Conservation (phyloP, 2,329 filamentous ascomycete species). For the Albifimbria verrucaria region DNA sequence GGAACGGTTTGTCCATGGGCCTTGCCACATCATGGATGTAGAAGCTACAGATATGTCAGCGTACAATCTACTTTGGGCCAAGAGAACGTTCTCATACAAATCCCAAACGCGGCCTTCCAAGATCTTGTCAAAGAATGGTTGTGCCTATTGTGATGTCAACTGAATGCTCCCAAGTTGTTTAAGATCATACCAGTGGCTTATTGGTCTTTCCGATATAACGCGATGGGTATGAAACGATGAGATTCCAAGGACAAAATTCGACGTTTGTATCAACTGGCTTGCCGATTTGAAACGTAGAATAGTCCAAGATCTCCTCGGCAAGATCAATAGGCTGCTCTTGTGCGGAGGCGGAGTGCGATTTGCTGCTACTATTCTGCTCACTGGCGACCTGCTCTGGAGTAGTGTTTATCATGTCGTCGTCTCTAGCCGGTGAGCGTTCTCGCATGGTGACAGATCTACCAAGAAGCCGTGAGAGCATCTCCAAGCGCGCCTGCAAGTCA, state of each 20-base stretch:
- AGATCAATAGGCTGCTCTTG: not conserved
- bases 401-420: too few relatives aligned
- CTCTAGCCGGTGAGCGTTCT: too few relatives aligned
- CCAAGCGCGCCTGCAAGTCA: not conserved
- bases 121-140: conserved; percentile 54
- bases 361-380: too few relatives aligned
- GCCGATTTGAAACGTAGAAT: conserved; percentile 17
- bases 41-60: conserved; percentile 45
- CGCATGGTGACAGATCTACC: not conserved
- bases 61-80: not conserved
- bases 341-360: not conserved
- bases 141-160: too few relatives aligned
- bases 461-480: not conserved
- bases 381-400: too few relatives aligned
- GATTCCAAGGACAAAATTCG: conserved; percentile 47
- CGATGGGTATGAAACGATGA: conserved; percentile 56
- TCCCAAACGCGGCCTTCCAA: conserved; percentile 67
- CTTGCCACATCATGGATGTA: conserved; percentile 57
- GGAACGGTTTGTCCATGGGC: conserved; percentile 47
- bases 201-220: conserved; percentile 55
- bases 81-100: conserved; percentile 61
- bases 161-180: too few relatives aligned
- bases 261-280: conserved; percentile 20
- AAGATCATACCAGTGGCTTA: conserved; percentile 41
- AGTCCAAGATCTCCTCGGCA: conserved; percentile 16